These are phyloP conservation scores for Mycena rosella DNA, from an alignment of 768 basidiomycete species.

Conservation along the genomic window DNA sequence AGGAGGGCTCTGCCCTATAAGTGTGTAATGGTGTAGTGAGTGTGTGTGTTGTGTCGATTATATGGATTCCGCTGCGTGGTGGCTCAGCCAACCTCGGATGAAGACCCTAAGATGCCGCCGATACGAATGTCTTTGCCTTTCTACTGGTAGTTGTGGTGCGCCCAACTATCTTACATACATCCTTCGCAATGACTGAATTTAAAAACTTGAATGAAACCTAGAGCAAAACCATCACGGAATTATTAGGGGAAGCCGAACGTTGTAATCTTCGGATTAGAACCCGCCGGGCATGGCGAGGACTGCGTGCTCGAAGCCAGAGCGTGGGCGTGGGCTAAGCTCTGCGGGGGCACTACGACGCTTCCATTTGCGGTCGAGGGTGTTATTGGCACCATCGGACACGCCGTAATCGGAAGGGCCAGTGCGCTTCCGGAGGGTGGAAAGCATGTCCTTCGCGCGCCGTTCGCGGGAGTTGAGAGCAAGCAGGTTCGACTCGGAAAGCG, in stretches of 20 bases:
- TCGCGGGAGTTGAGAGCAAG: conserved; percentile 66
- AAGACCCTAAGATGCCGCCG: conserved; percentile 22
- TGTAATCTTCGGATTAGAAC: conserved; percentile 53
- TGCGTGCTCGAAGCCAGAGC: conserved; percentile 70
- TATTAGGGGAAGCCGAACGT: background rate
- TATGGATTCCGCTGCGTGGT: conserved; percentile 20
- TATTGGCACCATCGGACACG: conserved; percentile 25
- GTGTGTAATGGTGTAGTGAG: conserved; percentile 16
- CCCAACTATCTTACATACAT: conserved; percentile 39
- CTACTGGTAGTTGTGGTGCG: conserved; percentile 24
- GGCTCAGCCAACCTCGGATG: conserved; percentile 35
- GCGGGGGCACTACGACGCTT: conserved; percentile 75
- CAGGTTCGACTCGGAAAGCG: conserved; percentile 68
- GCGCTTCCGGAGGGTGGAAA: conserved; percentile 71
- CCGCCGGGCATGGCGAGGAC: conserved; percentile 70
- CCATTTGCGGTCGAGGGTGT: conserved; percentile 52
- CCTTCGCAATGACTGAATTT: conserved; percentile 28
- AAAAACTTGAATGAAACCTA: conserved; percentile 30
- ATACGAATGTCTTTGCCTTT: conserved; percentile 27
- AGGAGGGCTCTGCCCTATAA: conserved; percentile 33
- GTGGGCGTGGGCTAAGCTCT: conserved; percentile 63
- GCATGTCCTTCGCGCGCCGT: conserved; percentile 73
- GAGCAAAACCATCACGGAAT: conserved; percentile 1
- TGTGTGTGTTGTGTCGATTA: conserved; percentile 23
- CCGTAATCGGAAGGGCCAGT: conserved; percentile 56